Conservation (phyloP, 164 flowering plant species). For the Tinospora cordifolia region DNA sequence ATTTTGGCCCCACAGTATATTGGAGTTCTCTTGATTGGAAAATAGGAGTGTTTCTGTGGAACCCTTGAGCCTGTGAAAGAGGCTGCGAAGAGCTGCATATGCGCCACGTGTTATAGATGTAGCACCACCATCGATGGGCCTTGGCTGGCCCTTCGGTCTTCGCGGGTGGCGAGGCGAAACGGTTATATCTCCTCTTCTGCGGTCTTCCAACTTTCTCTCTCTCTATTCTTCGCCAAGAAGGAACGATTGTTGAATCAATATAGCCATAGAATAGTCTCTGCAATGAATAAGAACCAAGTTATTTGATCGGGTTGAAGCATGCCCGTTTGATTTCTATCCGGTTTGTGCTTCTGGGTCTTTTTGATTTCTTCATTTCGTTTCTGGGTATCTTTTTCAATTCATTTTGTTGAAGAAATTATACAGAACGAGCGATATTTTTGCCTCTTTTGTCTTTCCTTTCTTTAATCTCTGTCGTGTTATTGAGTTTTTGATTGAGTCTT, state of each 20-base stretch:
- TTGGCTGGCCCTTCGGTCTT: constrained; percentile 23
- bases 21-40: background rate
- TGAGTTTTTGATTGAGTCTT: background rate
- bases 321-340: constrained; percentile 14
- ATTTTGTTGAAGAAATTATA: constrained; percentile 3
- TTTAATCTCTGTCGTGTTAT: background rate
- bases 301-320: background rate
- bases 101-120: background rate
- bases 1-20: background rate
- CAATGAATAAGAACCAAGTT: background rate
- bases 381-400: constrained; percentile 7
- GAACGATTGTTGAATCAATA: too few species aligned
- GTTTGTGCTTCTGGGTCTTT: constrained; percentile 10
- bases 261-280: background rate
- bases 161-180: constrained; percentile 24
- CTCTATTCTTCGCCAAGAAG: background rate
- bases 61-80: background rate
- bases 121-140: background rate
- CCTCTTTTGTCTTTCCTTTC: background rate
- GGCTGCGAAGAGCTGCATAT: too few species aligned
- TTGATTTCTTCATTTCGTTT: background rate
- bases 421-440: background rate
- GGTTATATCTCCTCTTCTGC: constrained; percentile 28
- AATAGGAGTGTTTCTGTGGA: background rate
- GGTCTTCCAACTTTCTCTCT: constrained; percentile 3